phyloP scores from a whole-genome alignment of 257 asterid genomes.

The Capsicum baccatum region DNA sequence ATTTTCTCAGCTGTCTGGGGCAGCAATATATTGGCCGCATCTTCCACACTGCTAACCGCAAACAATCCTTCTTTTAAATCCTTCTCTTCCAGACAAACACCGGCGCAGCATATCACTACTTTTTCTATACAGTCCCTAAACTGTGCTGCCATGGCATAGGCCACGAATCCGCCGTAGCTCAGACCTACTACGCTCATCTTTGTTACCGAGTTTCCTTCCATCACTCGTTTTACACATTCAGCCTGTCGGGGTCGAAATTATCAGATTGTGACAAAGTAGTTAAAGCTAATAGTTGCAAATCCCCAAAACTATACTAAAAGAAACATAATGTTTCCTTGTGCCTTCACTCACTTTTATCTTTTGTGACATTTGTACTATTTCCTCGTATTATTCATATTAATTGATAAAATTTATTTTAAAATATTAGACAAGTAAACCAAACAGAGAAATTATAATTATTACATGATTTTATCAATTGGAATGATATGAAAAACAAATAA shows the following conservation, averaged over 20 bases:
- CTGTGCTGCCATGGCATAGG: conserved; percentile 69
- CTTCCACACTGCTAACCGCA: conserved; percentile 60
- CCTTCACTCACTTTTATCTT: too few relatives aligned
- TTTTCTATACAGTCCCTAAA: conserved; percentile 55
- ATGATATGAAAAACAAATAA: too few relatives aligned
- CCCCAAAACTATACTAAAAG: too few relatives aligned
- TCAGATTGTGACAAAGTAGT: too few relatives aligned
- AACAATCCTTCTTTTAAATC: conserved; percentile 64
- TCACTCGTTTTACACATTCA: conserved; percentile 55
- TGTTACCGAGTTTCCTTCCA: conserved; percentile 58
- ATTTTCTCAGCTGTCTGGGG: conserved; percentile 71
- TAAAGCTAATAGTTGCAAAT: too few relatives aligned
- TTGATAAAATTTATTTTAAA: too few relatives aligned
- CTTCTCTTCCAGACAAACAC: conserved; percentile 71
- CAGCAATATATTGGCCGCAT: conserved; percentile 59
- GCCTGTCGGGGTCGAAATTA: conserved; percentile 28
- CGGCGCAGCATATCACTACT: conserved; percentile 71
- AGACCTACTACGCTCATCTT: conserved; percentile 57
- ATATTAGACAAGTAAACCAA: too few relatives aligned
- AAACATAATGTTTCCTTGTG: too few relatives aligned
- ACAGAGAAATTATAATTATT: too few relatives aligned
- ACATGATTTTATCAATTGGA: too few relatives aligned
- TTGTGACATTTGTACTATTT: too few relatives aligned
- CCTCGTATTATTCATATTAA: too few relatives aligned
- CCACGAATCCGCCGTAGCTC: conserved; percentile 84